phyloP scores from a whole-genome alignment of 1,284 basidiomycete genomes.

The Anthracocystis setariae region DNA sequence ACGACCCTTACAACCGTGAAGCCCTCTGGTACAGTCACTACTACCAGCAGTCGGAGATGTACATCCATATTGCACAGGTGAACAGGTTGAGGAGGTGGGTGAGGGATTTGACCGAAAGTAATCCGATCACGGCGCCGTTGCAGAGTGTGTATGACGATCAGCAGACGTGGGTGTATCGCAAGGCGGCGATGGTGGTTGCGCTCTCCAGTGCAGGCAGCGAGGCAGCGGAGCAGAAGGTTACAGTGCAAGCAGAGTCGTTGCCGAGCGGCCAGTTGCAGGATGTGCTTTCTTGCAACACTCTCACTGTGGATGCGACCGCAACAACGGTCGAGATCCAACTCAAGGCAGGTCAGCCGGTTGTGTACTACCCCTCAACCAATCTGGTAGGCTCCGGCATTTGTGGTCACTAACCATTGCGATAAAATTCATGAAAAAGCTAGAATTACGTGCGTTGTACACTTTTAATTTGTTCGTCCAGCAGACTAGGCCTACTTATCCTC shows the following conservation, averaged over 20 bases:
- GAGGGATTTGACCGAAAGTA: slow-evolving; percentile 68
- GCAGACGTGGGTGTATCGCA: slow-evolving; percentile 73
- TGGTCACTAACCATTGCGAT: too few species aligned
- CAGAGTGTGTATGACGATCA: slow-evolving; percentile 39
- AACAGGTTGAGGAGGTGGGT: slow-evolving; percentile 76
- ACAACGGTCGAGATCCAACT: slow-evolving; percentile 68
- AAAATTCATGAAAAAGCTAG: too few species aligned
- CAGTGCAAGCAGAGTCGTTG: slow-evolving; percentile 61
- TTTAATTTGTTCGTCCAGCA: background rate
- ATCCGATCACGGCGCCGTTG: slow-evolving; percentile 73
- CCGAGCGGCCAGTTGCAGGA: slow-evolving; percentile 74
- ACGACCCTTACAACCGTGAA: slow-evolving; percentile 43
- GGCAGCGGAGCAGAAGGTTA: slow-evolving; percentile 65
- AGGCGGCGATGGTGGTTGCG: slow-evolving; percentile 76
- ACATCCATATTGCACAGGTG: slow-evolving; percentile 72
- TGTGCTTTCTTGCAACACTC: slow-evolving; percentile 73
- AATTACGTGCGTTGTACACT: background rate
- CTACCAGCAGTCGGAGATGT: slow-evolving; percentile 68
- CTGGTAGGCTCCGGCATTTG: slow-evolving; percentile 22
- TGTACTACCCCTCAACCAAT: slow-evolving; percentile 13
- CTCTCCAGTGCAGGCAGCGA: slow-evolving; percentile 75
- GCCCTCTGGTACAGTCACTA: slow-evolving; percentile 25
- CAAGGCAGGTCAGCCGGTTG: slow-evolving; percentile 15
- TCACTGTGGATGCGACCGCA: slow-evolving; percentile 71
- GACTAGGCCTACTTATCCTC: slow-evolving; percentile 19